Evolutionary conservation across 352 stramenopile species (phyloP), one percentile per base, ranked within the genome.

Genomic region (Pythium diclinum): DNA sequence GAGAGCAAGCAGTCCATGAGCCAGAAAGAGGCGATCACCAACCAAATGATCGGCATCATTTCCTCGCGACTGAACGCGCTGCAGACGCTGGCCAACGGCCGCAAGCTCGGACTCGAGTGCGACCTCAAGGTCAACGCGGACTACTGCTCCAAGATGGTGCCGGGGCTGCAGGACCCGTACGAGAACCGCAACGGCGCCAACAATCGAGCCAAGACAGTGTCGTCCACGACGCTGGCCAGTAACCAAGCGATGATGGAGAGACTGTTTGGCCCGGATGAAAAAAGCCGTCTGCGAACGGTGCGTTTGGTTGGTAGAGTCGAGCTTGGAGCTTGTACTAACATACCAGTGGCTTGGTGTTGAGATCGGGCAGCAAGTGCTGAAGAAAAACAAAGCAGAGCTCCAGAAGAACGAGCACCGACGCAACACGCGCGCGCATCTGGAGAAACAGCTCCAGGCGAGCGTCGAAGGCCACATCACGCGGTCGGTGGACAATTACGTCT

Each of bases 401-500:
- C 80, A 89, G 60, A 93, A 93, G 56, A 82, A 77, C 34, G 84
- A 92, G 21, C 82, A 85, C 51, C 76, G 79, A 21, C 77, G 81
- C 32, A 93, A 96, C 55, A 77, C 85, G 28, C 78, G 89, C 7
- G 72, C 87, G 9, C 72, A 89, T 25, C 76, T 95, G 46, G 88
- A 97, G 63, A 92, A 94, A 36, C 85, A 93, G 59, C 75, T 97
- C n/a, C 85, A 95, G 58, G 80, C 79, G 1, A 96, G 88, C 59
- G 85, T 95, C 36, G 89, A 97, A 62, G 83, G 87, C 11, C 87
- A 97, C 68, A 87, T 95, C 63, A 95, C 87, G 1, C 86, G 89
- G 23, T 90, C 84, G 0, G 89, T 95, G 13, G 89, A 91, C 52
- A 92, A 87, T 54, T 80, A 77, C 67, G 61, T 79, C 36, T 82